Evolutionary conservation across 2,329 filamentous ascomycete genomes (phyloP), one percentile per base, ranked within the genome.

Genomic region (Colletotrichum ledebouriae): DNA sequence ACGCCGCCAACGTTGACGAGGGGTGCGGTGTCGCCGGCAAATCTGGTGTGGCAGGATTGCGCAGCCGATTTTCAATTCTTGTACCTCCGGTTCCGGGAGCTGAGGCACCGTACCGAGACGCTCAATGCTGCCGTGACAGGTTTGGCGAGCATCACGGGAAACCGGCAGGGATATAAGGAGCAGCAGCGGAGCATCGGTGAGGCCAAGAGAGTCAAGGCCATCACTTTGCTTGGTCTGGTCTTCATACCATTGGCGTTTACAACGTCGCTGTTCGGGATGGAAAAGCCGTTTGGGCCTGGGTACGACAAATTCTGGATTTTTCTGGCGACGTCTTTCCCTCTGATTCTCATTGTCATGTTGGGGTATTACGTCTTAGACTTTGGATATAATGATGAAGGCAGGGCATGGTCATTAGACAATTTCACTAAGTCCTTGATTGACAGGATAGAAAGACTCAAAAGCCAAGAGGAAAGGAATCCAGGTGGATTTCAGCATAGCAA

Each of bases 111-210:
- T 10, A 71, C 69, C 6, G 71, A 73, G 56, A 62, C 61, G 17
- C 71, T 75, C 50, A 73, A 72, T 71, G 67, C 63, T 6, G 71
- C 72, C 22, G 71, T 74, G 20, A 73, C 71, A 33, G 73, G 72
- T 4, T 62, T 75, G 11, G 73, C 71, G 22, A 67, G 64, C 63
- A 73, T 75, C 65, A 71, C 73, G 15, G 73, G 73, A 22, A 73
- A 74, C 49, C 67, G 73, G 12, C 70, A 72, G 63, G 71, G 69
- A 11, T 71, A 69, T 39, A 64, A 67, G 52, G 71, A 74, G 60
- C 72, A 74, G 64, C 72, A 74, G 63, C 70, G 72, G 39, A 72
- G 69, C 34, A 73, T 73, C 61, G 70, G 73, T 49, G 72, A 75
- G 67, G 70, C 73, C 10, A 73, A 73, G 67, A 70, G 71, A 59